Evolutionary conservation across 1,139 yeast genomes (phyloP), one percentile per base, ranked within the genome.

Genomic region (Sugiyamaella pinicola): DNA sequence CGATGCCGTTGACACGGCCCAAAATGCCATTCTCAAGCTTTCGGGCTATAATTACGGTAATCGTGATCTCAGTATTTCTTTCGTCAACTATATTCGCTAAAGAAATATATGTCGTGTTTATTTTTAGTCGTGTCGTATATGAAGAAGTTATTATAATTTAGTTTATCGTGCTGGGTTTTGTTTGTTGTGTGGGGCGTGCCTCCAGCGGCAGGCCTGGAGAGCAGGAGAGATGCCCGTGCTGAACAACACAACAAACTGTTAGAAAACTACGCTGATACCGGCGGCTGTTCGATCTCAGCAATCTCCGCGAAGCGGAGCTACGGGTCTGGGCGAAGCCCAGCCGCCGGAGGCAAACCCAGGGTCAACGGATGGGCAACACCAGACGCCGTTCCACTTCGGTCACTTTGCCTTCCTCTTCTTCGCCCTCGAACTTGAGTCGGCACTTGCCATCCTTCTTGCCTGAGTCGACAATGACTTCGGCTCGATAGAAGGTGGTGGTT

Each of bases 401-500:
- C 66, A 91, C 97, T 69, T 93, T 93, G 52, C 88, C 93, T 1
- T 84, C 96, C 65, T 95, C 99, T 64, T 93, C 99, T 69, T 93
- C 99, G 6, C 99, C 99, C 63, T 95, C 99, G 64, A 95, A 95
- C 63, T 83, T 81, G 52, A 95, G 76, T 61, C 88, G 73, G 59
- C 96, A 95, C 15, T 77, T 79, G 0, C 95, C 90, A 61, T 85
- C 93, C 59, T 87, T 78, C 57, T 82, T 82, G 51, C 82, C 78
- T 0, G 96, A 91, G 39, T 49, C 55, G 10, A 13, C 41, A 37
- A 84, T 85, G 3, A 95, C 98, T 49, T 88, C 87, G 0, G 99
- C 99, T 2, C 95, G 87, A 66, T 93, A 95, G 64, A 93, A 95
- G 0, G 98, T 91, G 0, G 99, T 95, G 0, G 99, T 95, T 62